Evolutionary conservation across 1,284 basidiomycete genomes (phyloP).

Genomic region (Sporisorium graminicola): DNA sequence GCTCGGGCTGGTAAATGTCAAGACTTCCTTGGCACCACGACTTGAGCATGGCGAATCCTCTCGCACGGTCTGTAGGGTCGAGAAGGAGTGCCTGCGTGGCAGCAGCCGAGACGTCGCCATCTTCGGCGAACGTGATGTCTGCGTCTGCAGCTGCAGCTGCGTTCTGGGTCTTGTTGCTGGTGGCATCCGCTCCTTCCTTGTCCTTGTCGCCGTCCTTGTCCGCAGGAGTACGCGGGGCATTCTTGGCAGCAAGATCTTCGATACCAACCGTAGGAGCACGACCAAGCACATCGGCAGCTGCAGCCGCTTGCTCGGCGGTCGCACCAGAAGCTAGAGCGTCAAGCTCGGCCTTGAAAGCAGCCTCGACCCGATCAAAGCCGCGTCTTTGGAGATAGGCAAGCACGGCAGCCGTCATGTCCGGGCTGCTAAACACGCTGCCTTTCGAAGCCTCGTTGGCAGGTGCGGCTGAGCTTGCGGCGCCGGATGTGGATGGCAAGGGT

Average conservation of each 20-base stretch:
- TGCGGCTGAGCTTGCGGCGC: constrained; percentile 14
- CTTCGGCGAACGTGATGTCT: constrained; percentile 40
- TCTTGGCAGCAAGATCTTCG: constrained; percentile 71
- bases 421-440: constrained; percentile 42
- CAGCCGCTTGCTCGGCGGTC: constrained; percentile 46
- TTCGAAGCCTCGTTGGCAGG: constrained; percentile 27
- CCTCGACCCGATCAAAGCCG: constrained; percentile 83
- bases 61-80: constrained; percentile 89
- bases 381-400: constrained; percentile 79
- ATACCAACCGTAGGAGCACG: constrained; percentile 75
- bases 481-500: constrained; percentile 18
- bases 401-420: constrained; percentile 49
- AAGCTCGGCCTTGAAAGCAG: constrained; percentile 79
- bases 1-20: constrained; percentile 89
- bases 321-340: constrained; percentile 68
- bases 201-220: constrained; percentile 59
- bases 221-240: constrained; percentile 64
- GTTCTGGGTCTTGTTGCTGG: constrained; percentile 18
- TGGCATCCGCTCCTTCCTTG: constrained; percentile 18
- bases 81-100: constrained; percentile 84
- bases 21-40: constrained; percentile 92
- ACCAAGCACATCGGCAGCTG: constrained; percentile 64
- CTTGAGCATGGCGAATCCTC: constrained; percentile 87
- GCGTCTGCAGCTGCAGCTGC: constrained; percentile 28
- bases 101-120: constrained; percentile 45